Base-by-base conservation (phyloP, 176 grass and related monocot species). In the Paspalum vaginatum region DNA sequence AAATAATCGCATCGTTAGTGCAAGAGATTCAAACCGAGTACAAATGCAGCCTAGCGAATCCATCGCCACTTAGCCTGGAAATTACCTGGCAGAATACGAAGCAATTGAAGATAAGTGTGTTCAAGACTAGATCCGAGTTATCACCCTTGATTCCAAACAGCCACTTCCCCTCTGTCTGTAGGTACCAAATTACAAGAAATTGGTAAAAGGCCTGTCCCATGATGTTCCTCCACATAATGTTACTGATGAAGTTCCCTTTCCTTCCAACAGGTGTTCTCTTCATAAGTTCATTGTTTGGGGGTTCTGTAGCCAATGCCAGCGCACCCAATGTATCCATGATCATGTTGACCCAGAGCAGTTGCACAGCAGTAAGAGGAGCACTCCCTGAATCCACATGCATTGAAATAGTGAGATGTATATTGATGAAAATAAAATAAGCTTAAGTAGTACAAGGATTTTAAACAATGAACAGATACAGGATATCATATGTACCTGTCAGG, bases 241-340 rank as follows among this genome's bases (percentile, higher is more conserved):
- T 98, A 77, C 86, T 98, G 45, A 98, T 98, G 57, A 98, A 98
- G 70, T 95, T 95, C 47, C 92, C 96, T 79, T 90, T 94, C 84
- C 96, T 94, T 83, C 96, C 96, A 70, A 98, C 96, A 20, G 96
- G 96, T 57, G 88, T 44, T 69, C 84, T 88, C 55, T 98, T 98
- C 96, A 98, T 95, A 49, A 95, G 78, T 37, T 91, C 92, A 76
- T 91, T 77, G 16, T 98, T 95, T 56, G 96, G 96, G 40, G 96
- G 96, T 75, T 98, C 96, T 13, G 96, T 95, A 37, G 96, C 96
- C 88, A 98, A 79, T 73, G 96, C 96, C 65, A 98, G 76, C 63
- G 96, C 96, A 58, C 96, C 96, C 70, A 98, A 86, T 76, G 96
- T 98, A 77, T 98, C 96, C 96, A 98, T 98, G 81, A 98, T 95